Base-by-base conservation (phyloP, 2,329 filamentous ascomycete genomes). In the Neurospora crassa region DNA sequence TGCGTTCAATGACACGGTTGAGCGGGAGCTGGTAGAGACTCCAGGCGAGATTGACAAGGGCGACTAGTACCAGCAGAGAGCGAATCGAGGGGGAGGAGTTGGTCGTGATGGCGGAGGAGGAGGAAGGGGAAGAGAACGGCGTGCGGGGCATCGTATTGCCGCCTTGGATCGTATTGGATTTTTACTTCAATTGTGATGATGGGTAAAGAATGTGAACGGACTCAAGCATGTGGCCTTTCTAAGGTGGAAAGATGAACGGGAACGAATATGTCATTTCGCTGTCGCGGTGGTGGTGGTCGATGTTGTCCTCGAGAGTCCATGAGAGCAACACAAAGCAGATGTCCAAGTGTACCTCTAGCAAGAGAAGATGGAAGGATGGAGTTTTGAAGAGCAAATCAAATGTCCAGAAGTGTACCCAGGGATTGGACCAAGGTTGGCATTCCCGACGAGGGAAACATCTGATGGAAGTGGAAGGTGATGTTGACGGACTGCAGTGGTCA, bases 1-100 rank as follows among this genome's bases (percentile, higher is more conserved):
- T 81, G 29, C 79, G 78, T 76, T 86, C 84, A 34, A 86, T 79
- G 6, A 85, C 78, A 24, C 83, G 78, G 69, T 82, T 85, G 5
- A 84, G 78, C 0, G 84, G 84, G 10, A 86, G 79, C 71, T 83
- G 83, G 70, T 85, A 84, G 3, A 86, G 79, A 72, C 83, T 85
- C 73, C 80, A 81, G 1, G 84, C 79, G 6, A 86, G 80, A 70
- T 84, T 84, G 74, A 85, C 81, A 2, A 85, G 79, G 2, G 84
- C 79, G 40, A 85, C 76, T 24, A 86, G 74, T 14, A 74, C 73
- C 2, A 86, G 78, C 7, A 86, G 76, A 12, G 74, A 69, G 0
- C 71, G 70, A 42, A 76, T 72, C 16, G 70, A 69, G 53, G 70
- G 69, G 37, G 24, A 63, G 14, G 53, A 34, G 14, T 29, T 53